phyloP scores from a whole-genome alignment of 2,329 filamentous ascomycete species.

The Botrytis elliptica region DNA sequence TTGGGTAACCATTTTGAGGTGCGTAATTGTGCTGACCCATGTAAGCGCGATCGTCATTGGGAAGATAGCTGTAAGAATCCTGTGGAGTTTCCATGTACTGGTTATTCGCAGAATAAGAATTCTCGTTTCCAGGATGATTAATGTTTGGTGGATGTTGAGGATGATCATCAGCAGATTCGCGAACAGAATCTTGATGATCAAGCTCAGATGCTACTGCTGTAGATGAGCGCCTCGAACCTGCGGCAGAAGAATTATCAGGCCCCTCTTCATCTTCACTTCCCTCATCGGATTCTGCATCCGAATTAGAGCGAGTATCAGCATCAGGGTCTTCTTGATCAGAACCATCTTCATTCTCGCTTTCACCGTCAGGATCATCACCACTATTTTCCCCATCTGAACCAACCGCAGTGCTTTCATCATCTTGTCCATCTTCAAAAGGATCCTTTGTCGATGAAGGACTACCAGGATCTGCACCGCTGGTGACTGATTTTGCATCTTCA shows the following conservation, averaged over 20 bases:
- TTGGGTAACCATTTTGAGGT: background rate
- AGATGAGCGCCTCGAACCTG: slow-evolving; percentile 1
- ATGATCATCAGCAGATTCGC: background rate
- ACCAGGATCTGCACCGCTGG: background rate
- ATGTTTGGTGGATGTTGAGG: background rate
- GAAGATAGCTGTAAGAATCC: background rate
- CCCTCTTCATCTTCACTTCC: background rate
- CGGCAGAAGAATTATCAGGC: background rate
- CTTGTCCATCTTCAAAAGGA: background rate
- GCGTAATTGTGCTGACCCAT: background rate
- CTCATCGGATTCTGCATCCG: background rate
- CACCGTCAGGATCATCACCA: background rate
- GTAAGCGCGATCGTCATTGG: background rate
- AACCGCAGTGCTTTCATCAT: slow-evolving; percentile 9
- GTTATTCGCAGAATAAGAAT: background rate
- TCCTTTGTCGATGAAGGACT: background rate
- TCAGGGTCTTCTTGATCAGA: background rate
- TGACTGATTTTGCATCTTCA: background rate
- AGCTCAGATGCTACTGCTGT: background rate
- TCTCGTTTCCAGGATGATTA: background rate
- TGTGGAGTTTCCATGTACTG: background rate
- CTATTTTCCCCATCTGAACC: background rate
- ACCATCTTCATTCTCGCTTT: background rate
- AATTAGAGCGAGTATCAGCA: background rate
- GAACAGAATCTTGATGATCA: slow-evolving; percentile 7